These are phyloP conservation scores for Lagenaria siceraria DNA, from an alignment of 306 rosid species.

Conservation along the genomic window DNA sequence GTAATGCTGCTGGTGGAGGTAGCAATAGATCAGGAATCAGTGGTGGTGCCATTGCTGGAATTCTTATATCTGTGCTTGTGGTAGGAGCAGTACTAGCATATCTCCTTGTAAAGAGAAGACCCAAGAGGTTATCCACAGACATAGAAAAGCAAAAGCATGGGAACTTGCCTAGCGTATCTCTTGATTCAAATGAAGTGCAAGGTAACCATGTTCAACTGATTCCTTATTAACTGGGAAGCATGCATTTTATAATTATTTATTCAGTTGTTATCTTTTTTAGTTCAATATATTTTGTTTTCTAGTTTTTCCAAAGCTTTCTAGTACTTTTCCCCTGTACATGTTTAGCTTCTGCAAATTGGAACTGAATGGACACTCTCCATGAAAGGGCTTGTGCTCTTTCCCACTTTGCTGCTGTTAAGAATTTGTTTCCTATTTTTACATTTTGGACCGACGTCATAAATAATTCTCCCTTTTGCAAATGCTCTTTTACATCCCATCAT, in stretches of 20 bases:
- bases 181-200: constrained; percentile 42
- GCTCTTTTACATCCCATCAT: background rate
- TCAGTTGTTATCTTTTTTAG: background rate
- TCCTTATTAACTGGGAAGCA: background rate
- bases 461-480: background rate
- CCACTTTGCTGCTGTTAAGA: background rate
- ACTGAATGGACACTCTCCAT: background rate
- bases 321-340: background rate
- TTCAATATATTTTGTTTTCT: background rate
- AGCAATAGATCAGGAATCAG: constrained; percentile 79
- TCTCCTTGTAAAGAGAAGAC: constrained; percentile 62
- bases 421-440: background rate
- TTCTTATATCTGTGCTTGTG: constrained; percentile 66
- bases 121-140: constrained; percentile 51
- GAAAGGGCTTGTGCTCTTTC: background rate
- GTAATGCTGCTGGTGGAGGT: constrained; percentile 25
- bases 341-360: background rate
- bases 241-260: background rate
- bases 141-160: constrained; percentile 66
- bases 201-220: constrained; percentile 26
- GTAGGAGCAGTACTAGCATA: constrained; percentile 67
- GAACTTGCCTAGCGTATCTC: constrained; percentile 52
- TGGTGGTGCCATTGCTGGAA: constrained; percentile 87
- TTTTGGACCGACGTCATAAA: background rate
- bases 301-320: background rate